phyloP scores from a whole-genome alignment of 306 rosid genomes.

The Trifolium dubium region DNA sequence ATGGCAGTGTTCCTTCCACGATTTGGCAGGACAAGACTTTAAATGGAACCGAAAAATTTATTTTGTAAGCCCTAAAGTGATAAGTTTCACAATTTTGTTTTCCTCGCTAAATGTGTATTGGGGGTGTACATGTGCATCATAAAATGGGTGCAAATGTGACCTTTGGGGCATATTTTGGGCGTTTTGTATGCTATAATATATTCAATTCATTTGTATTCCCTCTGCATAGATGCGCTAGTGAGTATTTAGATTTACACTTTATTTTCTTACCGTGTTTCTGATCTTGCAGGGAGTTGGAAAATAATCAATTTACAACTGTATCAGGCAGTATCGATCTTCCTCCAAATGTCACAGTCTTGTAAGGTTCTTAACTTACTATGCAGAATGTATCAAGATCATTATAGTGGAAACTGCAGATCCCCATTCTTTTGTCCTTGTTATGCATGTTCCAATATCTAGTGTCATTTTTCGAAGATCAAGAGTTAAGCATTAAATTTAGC shows the following conservation, averaged over 20 bases:
- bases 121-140: neutral
- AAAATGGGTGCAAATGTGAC: neutral
- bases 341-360: constrained; percentile 77
- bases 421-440: constrained; percentile 20
- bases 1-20: constrained; percentile 64
- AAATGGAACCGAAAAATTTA: constrained; percentile 47
- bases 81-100: constrained; percentile 15
- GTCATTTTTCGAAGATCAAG: constrained; percentile 19
- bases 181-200: constrained; percentile 27
- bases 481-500: constrained; percentile 22
- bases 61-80: constrained; percentile 64
- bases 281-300: constrained; percentile 79
- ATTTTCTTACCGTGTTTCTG: constrained; percentile 36
- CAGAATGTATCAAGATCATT: constrained; percentile 32
- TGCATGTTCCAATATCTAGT: constrained; percentile 23
- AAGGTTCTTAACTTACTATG: constrained; percentile 49
- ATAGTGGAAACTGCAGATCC: neutral
- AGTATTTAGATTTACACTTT: neutral
- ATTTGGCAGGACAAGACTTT: constrained; percentile 67
- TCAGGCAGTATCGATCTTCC: constrained; percentile 60
- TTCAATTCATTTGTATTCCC: neutral
- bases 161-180: constrained; percentile 9
- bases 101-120: constrained; percentile 28
- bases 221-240: constrained; percentile 18
- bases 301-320: constrained; percentile 60